Conservation (phyloP, 768 basidiomycete species). For the Auricularia sp. region DNA sequence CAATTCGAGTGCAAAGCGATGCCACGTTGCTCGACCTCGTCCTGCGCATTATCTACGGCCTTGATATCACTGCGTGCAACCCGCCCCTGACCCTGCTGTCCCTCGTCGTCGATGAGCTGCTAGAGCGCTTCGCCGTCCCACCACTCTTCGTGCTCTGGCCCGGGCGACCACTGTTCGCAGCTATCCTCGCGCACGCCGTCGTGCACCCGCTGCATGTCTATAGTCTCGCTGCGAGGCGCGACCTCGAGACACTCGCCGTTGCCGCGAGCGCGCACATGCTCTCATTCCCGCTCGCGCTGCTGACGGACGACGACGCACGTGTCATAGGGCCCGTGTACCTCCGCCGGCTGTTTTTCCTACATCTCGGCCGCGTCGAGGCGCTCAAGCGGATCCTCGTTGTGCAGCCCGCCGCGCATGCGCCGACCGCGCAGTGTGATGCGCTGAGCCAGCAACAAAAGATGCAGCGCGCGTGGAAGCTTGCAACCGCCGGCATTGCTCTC, state of each 20-base stretch:
- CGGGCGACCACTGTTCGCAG: constrained; percentile 24
- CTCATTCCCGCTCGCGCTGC: constrained; percentile 4
- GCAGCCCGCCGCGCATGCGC: constrained; percentile 23
- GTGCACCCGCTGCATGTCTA: constrained; percentile 35
- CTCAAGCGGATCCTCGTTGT: constrained; percentile 22
- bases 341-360: constrained; percentile 31
- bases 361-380: constrained; percentile 25
- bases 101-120: background rate
- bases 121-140: constrained; percentile 4
- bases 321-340: constrained; percentile 27
- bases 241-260: constrained; percentile 14
- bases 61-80: constrained; percentile 66
- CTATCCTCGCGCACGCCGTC: constrained; percentile 60
- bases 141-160: background rate
- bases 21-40: constrained; percentile 58
- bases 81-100: constrained; percentile 25
- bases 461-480: no score
- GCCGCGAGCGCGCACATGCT: constrained; percentile 9
- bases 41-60: constrained; percentile 61
- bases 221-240: constrained; percentile 9
- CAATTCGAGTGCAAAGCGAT: background rate
- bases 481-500: no score
- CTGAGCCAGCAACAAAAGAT: constrained; percentile 31
- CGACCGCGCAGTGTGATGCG: constrained; percentile 22
- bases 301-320: constrained; percentile 10